Percentiles rank a stretch among this genome's conserved stretches.
These are phyloP conservation scores for Pythium volutum DNA, from an alignment of 352 stramenopile species.

Conservation along the genomic window DNA sequence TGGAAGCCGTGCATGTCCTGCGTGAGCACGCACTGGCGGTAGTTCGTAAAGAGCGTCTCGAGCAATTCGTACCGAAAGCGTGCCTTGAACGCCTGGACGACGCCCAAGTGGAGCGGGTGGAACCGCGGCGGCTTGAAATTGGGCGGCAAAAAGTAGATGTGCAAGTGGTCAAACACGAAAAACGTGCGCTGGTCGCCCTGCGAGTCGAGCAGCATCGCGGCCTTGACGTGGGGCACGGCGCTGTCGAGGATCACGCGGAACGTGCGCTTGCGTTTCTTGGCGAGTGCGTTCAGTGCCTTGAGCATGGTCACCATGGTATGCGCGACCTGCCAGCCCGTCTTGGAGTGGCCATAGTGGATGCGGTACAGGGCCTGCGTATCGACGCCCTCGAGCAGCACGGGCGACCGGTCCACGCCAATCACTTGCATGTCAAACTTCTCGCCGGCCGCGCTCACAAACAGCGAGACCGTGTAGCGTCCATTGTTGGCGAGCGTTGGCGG, in stretches of 20 bases:
- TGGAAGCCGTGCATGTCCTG: slow-evolving; percentile 54
- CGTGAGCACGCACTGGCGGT: slow-evolving; percentile 44
- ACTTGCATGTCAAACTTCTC: slow-evolving; percentile 84
- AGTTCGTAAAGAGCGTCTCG: slow-evolving; percentile 70
- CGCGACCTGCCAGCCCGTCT: slow-evolving; percentile 76
- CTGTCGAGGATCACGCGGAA: slow-evolving; percentile 83
- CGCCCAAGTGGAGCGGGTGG: slow-evolving; percentile 68
- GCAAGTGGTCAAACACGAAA: slow-evolving; percentile 79
- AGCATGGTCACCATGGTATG: slow-evolving; percentile 78
- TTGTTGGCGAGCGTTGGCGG: slow-evolving; percentile 17
- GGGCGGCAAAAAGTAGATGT: slow-evolving; percentile 78
- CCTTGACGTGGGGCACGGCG: slow-evolving; percentile 80
- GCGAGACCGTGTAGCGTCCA: slow-evolving; percentile 63
- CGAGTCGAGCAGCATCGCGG: slow-evolving; percentile 82
- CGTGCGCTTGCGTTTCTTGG: slow-evolving; percentile 65
- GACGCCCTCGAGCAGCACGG: slow-evolving; percentile 55
- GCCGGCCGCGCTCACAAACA: slow-evolving; percentile 75
- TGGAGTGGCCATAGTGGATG: slow-evolving; percentile 80
- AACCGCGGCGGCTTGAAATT: slow-evolving; percentile 75
- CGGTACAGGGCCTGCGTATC: slow-evolving; percentile 59
- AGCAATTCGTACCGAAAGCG: slow-evolving; percentile 76
- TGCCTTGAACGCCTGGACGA: slow-evolving; percentile 81
- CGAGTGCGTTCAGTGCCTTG: slow-evolving; percentile 72
- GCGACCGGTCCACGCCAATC: slow-evolving; percentile 62
- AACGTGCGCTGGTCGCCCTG: slow-evolving; percentile 85